Conservation (phyloP, 345 rosid species). For the Eucalyptus lansdowneana region DNA sequence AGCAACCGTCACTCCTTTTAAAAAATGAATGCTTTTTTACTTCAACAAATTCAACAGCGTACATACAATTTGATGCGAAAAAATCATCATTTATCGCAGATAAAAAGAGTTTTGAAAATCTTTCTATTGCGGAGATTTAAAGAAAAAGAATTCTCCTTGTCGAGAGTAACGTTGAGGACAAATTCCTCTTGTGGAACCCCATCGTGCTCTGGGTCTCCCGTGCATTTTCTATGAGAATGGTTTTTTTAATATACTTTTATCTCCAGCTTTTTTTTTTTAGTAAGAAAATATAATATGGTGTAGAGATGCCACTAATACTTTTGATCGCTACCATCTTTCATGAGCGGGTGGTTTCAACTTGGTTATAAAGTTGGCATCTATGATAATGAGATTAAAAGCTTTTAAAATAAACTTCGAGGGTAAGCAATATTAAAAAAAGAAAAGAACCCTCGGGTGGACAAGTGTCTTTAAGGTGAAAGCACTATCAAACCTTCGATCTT, state of each 20-base stretch:
- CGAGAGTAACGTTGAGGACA: not conserved
- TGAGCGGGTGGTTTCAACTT: not conserved
- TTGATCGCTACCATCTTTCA: not conserved
- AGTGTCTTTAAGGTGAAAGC: not conserved
- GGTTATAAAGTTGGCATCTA: not conserved
- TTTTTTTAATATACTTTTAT: not conserved
- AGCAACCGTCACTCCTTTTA: not conserved
- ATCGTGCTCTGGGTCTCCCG: not conserved
- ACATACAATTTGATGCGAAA: not conserved
- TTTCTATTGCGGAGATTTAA: not conserved
- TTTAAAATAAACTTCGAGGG: not conserved
- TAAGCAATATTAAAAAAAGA: not conserved
- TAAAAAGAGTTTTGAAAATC: not conserved
- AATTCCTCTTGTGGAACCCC: not conserved
- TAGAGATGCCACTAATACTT: too few relatives aligned
- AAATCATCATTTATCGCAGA: rapidly evolving
- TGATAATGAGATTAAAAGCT: not conserved
- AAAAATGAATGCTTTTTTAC: not conserved
- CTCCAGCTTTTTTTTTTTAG: not conserved
- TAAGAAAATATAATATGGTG: too few relatives aligned
- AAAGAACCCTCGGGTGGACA: not conserved
- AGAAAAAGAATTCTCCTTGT: not conserved
- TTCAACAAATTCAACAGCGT: not conserved
- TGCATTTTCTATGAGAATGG: not conserved
- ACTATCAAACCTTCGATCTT: not conserved